Percentiles rank a stretch among this genome's conserved stretches.
phyloP scores from a whole-genome alignment of 2,329 filamentous ascomycete species.

The Paraphaeosphaeria sporulosa region DNA sequence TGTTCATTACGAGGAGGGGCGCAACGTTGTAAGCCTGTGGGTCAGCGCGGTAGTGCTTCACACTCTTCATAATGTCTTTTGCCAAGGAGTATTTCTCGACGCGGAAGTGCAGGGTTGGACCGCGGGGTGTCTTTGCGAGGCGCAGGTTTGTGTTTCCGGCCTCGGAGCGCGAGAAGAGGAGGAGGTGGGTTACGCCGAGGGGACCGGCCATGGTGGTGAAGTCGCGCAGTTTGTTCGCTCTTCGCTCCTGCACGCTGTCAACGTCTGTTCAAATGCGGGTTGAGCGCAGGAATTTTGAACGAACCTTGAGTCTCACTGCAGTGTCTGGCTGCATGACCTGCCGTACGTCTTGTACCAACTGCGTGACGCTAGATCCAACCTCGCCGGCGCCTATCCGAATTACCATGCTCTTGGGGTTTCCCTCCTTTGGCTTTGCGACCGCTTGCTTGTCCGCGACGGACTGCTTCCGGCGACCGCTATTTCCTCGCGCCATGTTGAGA shows the following conservation, averaged over 20 bases:
- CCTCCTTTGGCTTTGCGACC: constrained; percentile 67
- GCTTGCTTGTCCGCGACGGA: constrained; percentile 42
- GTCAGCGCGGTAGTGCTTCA: constrained; percentile 82
- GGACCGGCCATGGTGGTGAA: constrained; percentile 96
- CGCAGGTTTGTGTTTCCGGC: constrained; percentile 92
- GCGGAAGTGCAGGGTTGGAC: constrained; percentile 91
- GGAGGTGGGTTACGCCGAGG: constrained; percentile 87
- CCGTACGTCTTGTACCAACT: constrained; percentile 89
- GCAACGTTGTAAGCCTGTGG: constrained; percentile 82
- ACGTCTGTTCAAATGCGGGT: background rate
- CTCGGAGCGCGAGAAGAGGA: constrained; percentile 90
- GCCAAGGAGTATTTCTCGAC: constrained; percentile 94
- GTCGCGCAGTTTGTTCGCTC: constrained; percentile 86
- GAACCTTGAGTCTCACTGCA: constrained; percentile 79
- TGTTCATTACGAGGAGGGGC: constrained; percentile 97
- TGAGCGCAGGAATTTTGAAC: constrained; percentile 9
- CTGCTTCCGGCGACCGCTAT: constrained; percentile 44
- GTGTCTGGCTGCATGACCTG: constrained; percentile 96
- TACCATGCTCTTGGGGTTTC: constrained; percentile 94
- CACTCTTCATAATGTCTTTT: constrained; percentile 85
- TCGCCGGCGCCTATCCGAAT: constrained; percentile 95
- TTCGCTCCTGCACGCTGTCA: constrained; percentile 67
- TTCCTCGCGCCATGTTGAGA: constrained; percentile 39
- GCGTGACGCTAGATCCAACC: constrained; percentile 88
- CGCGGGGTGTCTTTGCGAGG: constrained; percentile 84